Base-by-base conservation (phyloP, 139 green algal species). In the Limnomonas spitsbergensis region DNA sequence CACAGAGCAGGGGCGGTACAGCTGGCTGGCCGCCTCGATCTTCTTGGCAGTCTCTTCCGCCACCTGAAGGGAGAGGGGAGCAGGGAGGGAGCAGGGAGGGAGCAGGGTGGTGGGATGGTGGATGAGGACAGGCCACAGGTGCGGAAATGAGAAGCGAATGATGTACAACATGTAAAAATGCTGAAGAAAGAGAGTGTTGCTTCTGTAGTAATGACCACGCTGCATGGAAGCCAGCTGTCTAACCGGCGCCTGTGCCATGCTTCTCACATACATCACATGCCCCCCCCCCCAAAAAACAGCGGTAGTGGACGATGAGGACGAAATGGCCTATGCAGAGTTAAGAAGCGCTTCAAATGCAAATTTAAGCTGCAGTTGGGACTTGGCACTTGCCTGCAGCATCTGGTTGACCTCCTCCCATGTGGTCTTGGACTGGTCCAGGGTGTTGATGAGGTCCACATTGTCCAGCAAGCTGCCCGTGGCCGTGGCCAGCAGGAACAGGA, bases 371-470 rank as follows among this genome's bases (percentile, higher is more conserved):
- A n/a, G n/a, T n/a, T n/a, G n/a, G n/a, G n/a, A n/a, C n/a, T n/a
- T n/a, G n/a, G n/a, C n/a, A 36, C 42, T 29, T 34, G 52, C 69
- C 69, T 73, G 69, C 42, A 84, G 80, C 47, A 40, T 73, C 52
- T 88, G 78, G 82, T 90, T 93, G 56, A 95, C 88, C 78, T 93
- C 88, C 83, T 94, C 90, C 86, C 86, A 94, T 6, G 88, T 94
- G 61, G 83, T 92, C 85, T 96, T 96, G 52, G 83, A 91, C 40
- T 85, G 54, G 77, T 94, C 89, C 39, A 96, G 84, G 26, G 90
- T 93, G 83, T 94, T 90, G 85, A 96, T 94, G 14, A 94, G 89
- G 72, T 90, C 85, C 36, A 94, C 78, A 76, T 96, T 94, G 86
- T 96, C 91, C 69, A 96, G 88, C 73, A 96, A 79, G 7, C 78